Conservation (phyloP, 2,329 filamentous ascomycete genomes). For the Phaeophleospora eucalypticola region DNA sequence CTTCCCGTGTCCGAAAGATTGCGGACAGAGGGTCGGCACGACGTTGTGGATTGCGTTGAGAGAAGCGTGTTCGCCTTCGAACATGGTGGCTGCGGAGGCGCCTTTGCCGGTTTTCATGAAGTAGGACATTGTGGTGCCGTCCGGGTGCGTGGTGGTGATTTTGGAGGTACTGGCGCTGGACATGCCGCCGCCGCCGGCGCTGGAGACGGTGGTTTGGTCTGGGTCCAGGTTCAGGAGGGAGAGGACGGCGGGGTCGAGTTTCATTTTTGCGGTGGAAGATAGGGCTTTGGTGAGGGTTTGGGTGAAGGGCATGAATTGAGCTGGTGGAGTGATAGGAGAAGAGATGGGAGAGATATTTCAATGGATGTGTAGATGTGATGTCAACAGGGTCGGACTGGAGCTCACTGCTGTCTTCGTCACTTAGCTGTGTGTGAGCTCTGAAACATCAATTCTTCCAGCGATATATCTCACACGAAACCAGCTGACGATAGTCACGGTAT, state of each 20-base stretch:
- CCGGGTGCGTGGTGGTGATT: conserved; percentile 43
- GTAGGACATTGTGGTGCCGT: conserved; percentile 53
- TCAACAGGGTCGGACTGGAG: conserved; percentile 3
- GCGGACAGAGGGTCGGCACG: conserved; percentile 72
- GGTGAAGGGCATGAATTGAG: too few species aligned
- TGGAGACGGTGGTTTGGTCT: conserved; percentile 51
- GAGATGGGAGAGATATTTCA: not conserved
- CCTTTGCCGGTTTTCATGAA: conserved; percentile 71
- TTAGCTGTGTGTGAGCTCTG: too few species aligned
- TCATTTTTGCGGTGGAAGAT: conserved; percentile 34
- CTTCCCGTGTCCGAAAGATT: conserved; percentile 66
- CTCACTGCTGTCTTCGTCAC: too few species aligned
- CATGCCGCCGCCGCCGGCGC: conserved; percentile 64
- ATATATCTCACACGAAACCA: too few species aligned
- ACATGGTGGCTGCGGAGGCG: conserved; percentile 61
- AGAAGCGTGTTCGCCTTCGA: conserved; percentile 74
- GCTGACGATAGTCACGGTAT: too few species aligned
- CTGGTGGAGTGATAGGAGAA: too few species aligned
- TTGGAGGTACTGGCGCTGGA: conserved; percentile 61
- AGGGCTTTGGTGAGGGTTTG: conserved; percentile 1
- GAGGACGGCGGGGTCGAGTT: conserved; percentile 60
- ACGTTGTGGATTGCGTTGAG: conserved; percentile 72
- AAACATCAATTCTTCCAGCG: too few species aligned
- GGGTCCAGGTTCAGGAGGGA: conserved; percentile 58
- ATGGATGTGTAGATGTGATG: conserved; percentile 6